Base-by-base conservation (phyloP, 2,329 filamentous ascomycete species). In the Drechslerella coelobrocha region DNA sequence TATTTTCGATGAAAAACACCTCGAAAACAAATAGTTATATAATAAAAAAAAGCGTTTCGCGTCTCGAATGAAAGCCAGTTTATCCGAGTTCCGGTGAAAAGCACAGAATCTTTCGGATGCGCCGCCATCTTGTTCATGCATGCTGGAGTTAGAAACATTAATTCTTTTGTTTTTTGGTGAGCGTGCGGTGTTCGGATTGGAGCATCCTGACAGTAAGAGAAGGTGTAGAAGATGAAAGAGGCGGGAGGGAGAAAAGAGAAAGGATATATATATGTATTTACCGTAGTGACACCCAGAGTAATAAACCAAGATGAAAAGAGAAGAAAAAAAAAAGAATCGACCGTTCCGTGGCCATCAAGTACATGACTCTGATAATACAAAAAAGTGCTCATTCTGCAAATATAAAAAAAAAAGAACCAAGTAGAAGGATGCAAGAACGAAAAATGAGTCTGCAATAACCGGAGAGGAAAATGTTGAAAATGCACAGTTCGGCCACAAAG, bases 351-450 rank as follows among this genome's bases (percentile, higher is more conserved):
- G 65, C 60, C 65, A 62, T 69, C 52, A 69, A 62, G 47, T 50
- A 62, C 52, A 69, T 52, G 52, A 69, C 57, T 57, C 34, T 69
- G 65, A 62, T 69, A 45, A 69, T 69, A 69, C 65, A 69, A 61
- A 47, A 60, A 37, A 31, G 23, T 43, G 37, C 29, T 69, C 65
- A 59, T 59, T 48, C 59, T 69, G 57, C 65, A 34, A 43, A 50
- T 48, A 59, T 62, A 43, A 52, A 69, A 19, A 29, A 45, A 53
- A 31, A 5, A 26, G 23, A 45, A 54, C 23, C 17, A 48, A 26
- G 7, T 45, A 6, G 41, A 6, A n/a, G 41, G 10, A 48, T n/a
- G 14, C 43, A 48, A 19, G 23, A 48, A 48, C 23, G 23, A 48
- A 48, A 7, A 6, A 34, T 34, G 17, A 39, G 3, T n/a, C 34